phyloP scores from a whole-genome alignment of 495 filamentous ascomycete genomes.

The Emericellopsis terricola region DNA sequence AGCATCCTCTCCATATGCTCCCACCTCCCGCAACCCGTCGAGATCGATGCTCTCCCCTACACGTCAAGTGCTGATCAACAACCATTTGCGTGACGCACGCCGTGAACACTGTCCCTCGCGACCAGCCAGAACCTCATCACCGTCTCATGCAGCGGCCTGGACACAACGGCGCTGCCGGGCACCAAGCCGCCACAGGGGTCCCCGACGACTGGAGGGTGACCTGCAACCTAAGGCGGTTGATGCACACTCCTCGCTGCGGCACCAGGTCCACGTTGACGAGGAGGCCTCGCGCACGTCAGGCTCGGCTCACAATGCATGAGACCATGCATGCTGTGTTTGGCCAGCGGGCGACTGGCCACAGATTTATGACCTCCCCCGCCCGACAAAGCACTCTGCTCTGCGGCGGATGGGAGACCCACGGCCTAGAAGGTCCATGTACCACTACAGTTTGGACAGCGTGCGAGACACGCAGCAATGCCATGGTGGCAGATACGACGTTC shows the following conservation, averaged over 20 bases:
- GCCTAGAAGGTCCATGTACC: not conserved
- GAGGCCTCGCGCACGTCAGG: not conserved
- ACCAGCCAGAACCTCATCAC: too few relatives aligned
- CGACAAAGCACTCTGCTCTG: too few relatives aligned
- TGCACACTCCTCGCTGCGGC: not conserved
- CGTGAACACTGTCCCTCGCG: constrained; percentile 3
- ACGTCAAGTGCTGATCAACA: not conserved
- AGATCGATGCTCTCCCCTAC: not conserved
- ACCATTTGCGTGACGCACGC: constrained; percentile 1
- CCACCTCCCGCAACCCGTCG: not conserved
- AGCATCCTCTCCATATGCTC: not conserved
- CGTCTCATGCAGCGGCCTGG: not conserved
- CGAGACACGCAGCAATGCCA: not conserved
- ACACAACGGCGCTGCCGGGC: not conserved
- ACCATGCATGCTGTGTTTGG: not conserved
- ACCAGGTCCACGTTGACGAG: constrained; percentile 1
- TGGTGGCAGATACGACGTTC: too few relatives aligned
- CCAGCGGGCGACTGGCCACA: not conserved
- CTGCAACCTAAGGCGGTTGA: not conserved
- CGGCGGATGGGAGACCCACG: not conserved
- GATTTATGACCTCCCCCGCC: too few relatives aligned
- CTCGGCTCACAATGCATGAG: not conserved
- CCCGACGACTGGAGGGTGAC: not conserved
- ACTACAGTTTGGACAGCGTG: not conserved
- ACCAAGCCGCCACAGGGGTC: not conserved